A percentile compares a stretch with the other conserved stretches of the same genome.
Evolutionary conservation across 2,329 filamentous ascomycete species (phyloP).

Genomic region (Ceratocystis diversiconidia): DNA sequence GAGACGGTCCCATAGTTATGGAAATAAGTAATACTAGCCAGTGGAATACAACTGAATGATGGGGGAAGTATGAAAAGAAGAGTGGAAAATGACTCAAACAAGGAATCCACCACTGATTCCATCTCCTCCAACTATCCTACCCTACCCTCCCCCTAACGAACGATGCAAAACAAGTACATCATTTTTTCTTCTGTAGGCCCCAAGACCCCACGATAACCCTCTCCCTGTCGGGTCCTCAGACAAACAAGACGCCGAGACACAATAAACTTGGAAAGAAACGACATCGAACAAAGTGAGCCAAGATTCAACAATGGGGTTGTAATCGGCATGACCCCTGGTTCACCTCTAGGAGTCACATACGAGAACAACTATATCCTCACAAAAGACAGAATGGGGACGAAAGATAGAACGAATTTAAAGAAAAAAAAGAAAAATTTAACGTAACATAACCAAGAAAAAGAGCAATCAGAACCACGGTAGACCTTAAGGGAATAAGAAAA

Average conservation of each 20-base stretch:
- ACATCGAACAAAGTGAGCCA: no score
- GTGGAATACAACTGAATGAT: no score
- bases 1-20: neutral
- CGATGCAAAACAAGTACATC: no score
- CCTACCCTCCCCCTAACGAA: no score
- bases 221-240: no score
- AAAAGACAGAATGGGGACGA: conserved; percentile 19
- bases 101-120: no score
- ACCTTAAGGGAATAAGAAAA: conserved; percentile 12
- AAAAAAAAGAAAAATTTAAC: conserved; percentile 20
- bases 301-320: no score
- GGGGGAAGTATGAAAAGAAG: no score
- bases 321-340: neutral
- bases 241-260: neutral
- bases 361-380: neutral
- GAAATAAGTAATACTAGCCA: neutral
- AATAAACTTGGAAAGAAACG: conserved; percentile 1
- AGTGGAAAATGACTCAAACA: no score
- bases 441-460: conserved; percentile 18
- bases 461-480: neutral
- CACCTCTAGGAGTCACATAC: neutral
- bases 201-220: no score
- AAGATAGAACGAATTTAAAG: conserved; percentile 18
- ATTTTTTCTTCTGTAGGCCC: no score
- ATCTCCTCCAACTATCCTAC: no score